phyloP scores from a whole-genome alignment of 1,139 yeast species.

The Pichia sp. region DNA sequence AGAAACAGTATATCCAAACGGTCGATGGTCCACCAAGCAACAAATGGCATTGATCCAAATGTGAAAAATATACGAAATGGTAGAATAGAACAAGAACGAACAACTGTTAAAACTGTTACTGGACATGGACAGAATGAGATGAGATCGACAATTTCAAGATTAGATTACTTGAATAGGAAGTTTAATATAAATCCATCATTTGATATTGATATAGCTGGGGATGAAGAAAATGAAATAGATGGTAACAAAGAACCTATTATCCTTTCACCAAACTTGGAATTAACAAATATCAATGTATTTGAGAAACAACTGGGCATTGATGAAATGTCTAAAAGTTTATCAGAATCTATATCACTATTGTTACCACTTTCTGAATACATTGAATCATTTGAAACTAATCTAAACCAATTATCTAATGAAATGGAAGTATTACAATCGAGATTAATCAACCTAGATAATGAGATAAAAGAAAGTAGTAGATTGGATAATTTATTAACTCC shows the following conservation, averaged over 20 bases:
- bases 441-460: slow-evolving; percentile 50
- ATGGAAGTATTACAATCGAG: slow-evolving; percentile 51
- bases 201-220: slow-evolving; percentile 12
- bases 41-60: not conserved
- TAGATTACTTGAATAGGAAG: slow-evolving; percentile 10
- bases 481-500: slow-evolving; percentile 61
- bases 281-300: slow-evolving; percentile 5
- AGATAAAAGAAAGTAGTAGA: slow-evolving; percentile 49
- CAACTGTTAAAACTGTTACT: not conserved
- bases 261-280: not conserved
- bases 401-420: slow-evolving; percentile 53
- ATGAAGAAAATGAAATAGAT: not conserved
- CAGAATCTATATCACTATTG: slow-evolving; percentile 22
- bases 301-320: not conserved
- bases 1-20: slow-evolving; percentile 13
- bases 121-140: slow-evolving; percentile 3
- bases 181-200: slow-evolving; percentile 10
- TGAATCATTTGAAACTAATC: slow-evolving; percentile 47
- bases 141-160: slow-evolving; percentile 3
- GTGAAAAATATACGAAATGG: not conserved
- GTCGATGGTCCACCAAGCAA: not conserved
- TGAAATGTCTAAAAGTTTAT: slow-evolving; percentile 3
- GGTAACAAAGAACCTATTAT: not conserved
- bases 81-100: not conserved
- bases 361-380: slow-evolving; percentile 37